phyloP scores from a whole-genome alignment of 345 rosid species.

The Eucalyptus marginata region DNA sequence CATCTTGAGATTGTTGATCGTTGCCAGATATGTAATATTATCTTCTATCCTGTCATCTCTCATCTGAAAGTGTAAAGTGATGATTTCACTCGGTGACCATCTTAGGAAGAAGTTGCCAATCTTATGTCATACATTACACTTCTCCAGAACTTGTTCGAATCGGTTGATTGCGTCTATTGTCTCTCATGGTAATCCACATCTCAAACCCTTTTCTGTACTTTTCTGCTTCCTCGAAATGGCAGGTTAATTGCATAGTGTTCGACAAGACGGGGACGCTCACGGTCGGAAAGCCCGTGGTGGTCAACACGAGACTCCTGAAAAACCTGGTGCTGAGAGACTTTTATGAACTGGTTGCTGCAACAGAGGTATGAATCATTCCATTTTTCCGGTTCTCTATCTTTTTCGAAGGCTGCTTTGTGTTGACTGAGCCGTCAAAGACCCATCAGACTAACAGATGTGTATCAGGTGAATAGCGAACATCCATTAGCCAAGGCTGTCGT shows the following conservation, averaged over 20 bases:
- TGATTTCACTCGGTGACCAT: not conserved
- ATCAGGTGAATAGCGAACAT: constrained; percentile 80
- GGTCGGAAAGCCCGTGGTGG: constrained; percentile 78
- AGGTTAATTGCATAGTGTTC: constrained; percentile 88
- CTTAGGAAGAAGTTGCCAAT: not conserved
- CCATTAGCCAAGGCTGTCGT: constrained; percentile 87
- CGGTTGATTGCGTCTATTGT: not conserved
- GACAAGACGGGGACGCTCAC: constrained; percentile 99
- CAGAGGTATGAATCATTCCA: constrained; percentile 43
- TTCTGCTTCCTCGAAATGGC: not conserved
- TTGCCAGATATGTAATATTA: not conserved
- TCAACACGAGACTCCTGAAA: constrained; percentile 59
- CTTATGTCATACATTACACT: not conserved
- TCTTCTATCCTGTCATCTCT: not conserved
- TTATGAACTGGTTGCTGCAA: constrained; percentile 71
- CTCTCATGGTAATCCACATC: not conserved
- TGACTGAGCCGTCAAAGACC: not conserved
- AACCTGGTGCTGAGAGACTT: constrained; percentile 63
- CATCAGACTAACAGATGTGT: not conserved
- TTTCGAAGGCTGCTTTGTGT: not conserved
- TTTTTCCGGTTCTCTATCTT: not conserved
- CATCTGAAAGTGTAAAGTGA: not conserved
- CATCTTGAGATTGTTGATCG: not conserved
- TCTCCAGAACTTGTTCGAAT: not conserved
- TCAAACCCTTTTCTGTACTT: not conserved